Percentiles rank a stretch among this genome's conserved stretches.
These are phyloP conservation scores for Cryptococcus wingfieldii DNA, from an alignment of 1,284 basidiomycete genomes.

Conservation along the genomic window DNA sequence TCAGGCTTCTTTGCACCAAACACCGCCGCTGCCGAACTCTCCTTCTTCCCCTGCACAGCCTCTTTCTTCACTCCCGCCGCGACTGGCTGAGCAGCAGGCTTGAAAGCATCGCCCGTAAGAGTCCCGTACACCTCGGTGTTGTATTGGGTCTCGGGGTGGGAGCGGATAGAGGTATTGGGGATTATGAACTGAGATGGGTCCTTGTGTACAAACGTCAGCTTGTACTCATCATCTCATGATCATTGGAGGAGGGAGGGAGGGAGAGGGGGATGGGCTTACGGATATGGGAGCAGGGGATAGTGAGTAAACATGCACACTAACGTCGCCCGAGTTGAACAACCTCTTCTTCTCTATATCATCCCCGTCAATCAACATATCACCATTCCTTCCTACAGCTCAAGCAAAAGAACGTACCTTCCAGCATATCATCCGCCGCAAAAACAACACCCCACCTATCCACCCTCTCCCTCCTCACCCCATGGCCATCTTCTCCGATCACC, in stretches of 20 bases:
- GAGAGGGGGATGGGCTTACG: conserved; percentile 6
- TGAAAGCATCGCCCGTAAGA: conserved; percentile 31
- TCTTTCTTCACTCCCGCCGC: conserved; percentile 21
- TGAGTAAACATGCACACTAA: conserved; percentile 39
- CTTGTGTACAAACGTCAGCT: conserved; percentile 12
- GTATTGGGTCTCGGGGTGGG: conserved; percentile 3
- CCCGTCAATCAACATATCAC: not conserved
- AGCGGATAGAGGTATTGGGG: conserved; percentile 3
- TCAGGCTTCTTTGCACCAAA: too few relatives aligned
- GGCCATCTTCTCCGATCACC: conserved; percentile 7
- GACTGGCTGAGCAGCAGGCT: conserved; percentile 16
- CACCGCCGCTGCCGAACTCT: not conserved
- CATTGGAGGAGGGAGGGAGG: not conserved
- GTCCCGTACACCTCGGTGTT: conserved; percentile 33
- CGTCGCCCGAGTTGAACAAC: conserved; percentile 27
- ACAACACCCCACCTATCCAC: conserved; percentile 39
- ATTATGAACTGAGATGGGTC: conserved; percentile 37
- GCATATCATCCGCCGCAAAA: conserved; percentile 22
- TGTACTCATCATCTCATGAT: too few relatives aligned
- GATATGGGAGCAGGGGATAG: conserved; percentile 28
- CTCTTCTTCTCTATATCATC: conserved; percentile 31
- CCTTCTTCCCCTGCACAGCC: conserved; percentile 6
- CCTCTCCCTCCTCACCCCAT: conserved; percentile 13
- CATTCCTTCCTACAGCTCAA: not conserved
- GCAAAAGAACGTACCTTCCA: conserved; percentile 33